These are phyloP conservation scores for Aspergillus versicolor DNA, from an alignment of 2,329 filamentous ascomycete species.

Conservation along the genomic window DNA sequence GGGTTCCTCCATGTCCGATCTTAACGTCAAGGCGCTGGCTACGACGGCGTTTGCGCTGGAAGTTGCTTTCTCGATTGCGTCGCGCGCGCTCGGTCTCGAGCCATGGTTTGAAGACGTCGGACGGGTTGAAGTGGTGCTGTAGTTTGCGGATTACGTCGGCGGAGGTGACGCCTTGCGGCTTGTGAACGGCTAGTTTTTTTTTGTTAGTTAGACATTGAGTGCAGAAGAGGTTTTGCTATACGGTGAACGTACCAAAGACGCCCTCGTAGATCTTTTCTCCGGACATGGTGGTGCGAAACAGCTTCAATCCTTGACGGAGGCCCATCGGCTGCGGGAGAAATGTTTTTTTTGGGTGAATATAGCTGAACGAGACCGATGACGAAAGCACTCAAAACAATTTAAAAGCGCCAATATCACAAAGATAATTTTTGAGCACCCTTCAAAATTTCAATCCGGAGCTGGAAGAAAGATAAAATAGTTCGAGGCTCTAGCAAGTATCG, in stretches of 20 bases:
- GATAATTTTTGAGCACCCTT: background rate
- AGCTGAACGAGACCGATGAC: background rate
- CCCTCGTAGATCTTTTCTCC: conserved; percentile 59
- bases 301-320: conserved; percentile 26
- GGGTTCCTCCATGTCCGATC: conserved; percentile 91
- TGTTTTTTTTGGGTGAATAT: background rate
- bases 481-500: background rate
- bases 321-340: conserved; percentile 27
- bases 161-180: conserved; percentile 82
- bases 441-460: background rate
- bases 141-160: conserved; percentile 88
- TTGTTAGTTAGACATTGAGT: background rate
- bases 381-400: background rate
- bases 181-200: conserved; percentile 72
- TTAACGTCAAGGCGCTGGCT: conserved; percentile 72
- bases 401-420: background rate
- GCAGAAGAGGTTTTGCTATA: background rate
- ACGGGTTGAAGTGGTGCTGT: conserved; percentile 80
- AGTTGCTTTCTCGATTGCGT: conserved; percentile 57
- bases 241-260: conserved; percentile 19
- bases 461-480: background rate
- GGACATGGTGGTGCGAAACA: conserved; percentile 40
- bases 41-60: conserved; percentile 61
- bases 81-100: conserved; percentile 62
- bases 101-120: conserved; percentile 74